Base-by-base conservation (phyloP, 2,329 filamentous ascomycete species). In the Fusarium brevicatenulatum region DNA sequence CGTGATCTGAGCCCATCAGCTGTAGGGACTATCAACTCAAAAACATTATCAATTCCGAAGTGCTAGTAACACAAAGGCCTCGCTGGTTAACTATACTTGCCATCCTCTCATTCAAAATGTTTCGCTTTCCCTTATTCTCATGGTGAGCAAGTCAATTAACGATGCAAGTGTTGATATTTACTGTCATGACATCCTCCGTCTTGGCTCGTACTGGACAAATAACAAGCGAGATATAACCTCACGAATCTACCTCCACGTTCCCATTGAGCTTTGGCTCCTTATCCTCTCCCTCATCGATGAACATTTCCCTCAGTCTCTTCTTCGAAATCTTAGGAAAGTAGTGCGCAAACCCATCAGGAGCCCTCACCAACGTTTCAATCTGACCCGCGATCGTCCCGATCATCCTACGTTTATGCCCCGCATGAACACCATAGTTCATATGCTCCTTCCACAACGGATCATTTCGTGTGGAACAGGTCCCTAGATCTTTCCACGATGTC, bases 91-190 rank as follows among this genome's bases (percentile, higher is more conserved):
- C 3, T n/a, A n/a, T 12, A 2, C 9, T 32, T 2, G 0, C 9
- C 1, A 11, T 11, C 15, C 9, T n/a, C 0, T 30, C 0, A 16
- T 9, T 0, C 3, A 8, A 11, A 21, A 28, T n/a, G 0, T 0
- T 47, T 5, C 6, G 10, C 3, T 21, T 30, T 47, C 13, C 0
- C 11, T 16, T 0, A 3, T 21, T 4, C 19, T 3, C 19, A 47
- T 1, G 10, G 3, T 1, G 7, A 16, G 1, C 9, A n/a, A 8
- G 7, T 7, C 13, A n/a, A 12, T 9, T 3, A 30, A 6, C 1
- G 4, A 28, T 5, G 7, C 6, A 30, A 4, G 2, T 16, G 3
- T 47, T n/a, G 1, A 30, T 2, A 5, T 12, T 8, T 7, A 49
- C 3, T 2, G 0, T 1, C 28, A 21, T 16, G 11, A 7, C 9